phyloP scores from a whole-genome alignment of 1,139 yeast species.

The Pneumocystis oryctolagi region DNA sequence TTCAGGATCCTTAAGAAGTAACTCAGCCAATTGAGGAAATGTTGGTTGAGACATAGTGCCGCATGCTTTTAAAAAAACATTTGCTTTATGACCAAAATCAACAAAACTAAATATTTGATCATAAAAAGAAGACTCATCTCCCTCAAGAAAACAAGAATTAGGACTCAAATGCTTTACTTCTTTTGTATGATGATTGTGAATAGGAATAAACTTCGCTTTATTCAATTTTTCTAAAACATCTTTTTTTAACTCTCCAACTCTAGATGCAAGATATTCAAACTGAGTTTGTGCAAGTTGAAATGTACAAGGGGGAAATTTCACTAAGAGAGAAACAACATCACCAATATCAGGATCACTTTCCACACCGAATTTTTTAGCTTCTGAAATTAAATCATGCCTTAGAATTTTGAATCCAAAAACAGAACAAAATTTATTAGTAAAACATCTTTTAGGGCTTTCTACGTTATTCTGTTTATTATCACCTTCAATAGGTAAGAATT shows the following conservation, averaged over 20 bases:
- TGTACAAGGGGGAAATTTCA: conserved; percentile 19
- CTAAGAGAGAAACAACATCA: conserved; percentile 17
- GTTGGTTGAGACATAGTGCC: conserved; percentile 27
- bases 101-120: conserved; percentile 23
- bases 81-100: conserved; percentile 18
- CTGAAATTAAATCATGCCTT: conserved; percentile 16
- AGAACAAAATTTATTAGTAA: conserved; percentile 12
- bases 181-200: conserved; percentile 10
- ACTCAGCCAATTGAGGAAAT: conserved; percentile 22
- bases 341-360: conserved; percentile 20
- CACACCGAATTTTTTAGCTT: conserved; percentile 25
- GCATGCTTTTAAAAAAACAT: conserved; percentile 23
- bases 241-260: conserved; percentile 16
- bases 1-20: conserved; percentile 22
- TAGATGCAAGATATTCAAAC: conserved; percentile 23
- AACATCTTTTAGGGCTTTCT: conserved; percentile 8
- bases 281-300: conserved; percentile 17
- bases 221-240: conserved; percentile 16
- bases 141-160: conserved; percentile 8
- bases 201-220: conserved; percentile 21
- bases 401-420: conserved; percentile 25
- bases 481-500: conserved; percentile 14
- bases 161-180: conserved; percentile 7
- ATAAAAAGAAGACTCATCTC: conserved; percentile 16
- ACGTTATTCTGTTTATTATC: conserved; percentile 2